Percentiles rank a stretch among this genome's conserved stretches.
phyloP scores from a whole-genome alignment of 1,139 yeast species.

The Suhomyces bokatorum region DNA sequence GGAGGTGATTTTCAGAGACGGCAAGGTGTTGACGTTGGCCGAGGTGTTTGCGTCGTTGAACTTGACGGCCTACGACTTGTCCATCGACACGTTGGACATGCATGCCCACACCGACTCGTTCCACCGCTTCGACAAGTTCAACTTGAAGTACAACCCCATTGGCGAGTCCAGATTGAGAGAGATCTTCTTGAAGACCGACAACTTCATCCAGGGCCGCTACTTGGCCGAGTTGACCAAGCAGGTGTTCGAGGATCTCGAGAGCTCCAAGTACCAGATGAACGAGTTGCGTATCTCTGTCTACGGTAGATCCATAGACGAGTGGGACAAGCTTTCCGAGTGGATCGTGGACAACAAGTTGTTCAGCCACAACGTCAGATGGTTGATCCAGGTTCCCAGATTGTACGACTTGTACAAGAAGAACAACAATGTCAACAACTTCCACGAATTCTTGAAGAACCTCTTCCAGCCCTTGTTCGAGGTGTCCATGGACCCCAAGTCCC shows the following conservation, averaged over 20 bases:
- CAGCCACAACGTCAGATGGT: conserved; percentile 95
- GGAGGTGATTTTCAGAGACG: conserved; percentile 91
- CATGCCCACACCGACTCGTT: conserved; percentile 98
- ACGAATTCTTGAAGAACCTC: conserved; percentile 72
- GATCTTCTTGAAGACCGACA: conserved; percentile 92
- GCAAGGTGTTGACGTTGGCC: conserved; percentile 77
- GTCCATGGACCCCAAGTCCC: conserved; percentile 74
- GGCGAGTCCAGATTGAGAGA: conserved; percentile 97
- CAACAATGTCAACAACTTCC: conserved; percentile 68
- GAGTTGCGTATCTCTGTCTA: conserved; percentile 94
- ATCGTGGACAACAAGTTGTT: conserved; percentile 87
- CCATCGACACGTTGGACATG: conserved; percentile 97
- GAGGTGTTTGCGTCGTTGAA: conserved; percentile 90
- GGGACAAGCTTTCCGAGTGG: conserved; percentile 97
- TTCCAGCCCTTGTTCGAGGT: conserved; percentile 94
- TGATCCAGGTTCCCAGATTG: conserved; percentile 90
- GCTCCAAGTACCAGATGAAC: conserved; percentile 94
- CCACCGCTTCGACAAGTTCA: conserved; percentile 97
- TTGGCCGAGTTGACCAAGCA: conserved; percentile 92
- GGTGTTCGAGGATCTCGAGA: conserved; percentile 89
- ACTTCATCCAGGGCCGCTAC: conserved; percentile 83
- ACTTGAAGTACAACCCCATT: conserved; percentile 94
- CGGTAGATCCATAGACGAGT: conserved; percentile 85
- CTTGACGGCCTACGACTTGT: conserved; percentile 88
- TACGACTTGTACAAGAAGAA: conserved; percentile 85